Conservation (phyloP, 176 grass and related monocot genomes). For the Puccinellia tenuiflora region DNA sequence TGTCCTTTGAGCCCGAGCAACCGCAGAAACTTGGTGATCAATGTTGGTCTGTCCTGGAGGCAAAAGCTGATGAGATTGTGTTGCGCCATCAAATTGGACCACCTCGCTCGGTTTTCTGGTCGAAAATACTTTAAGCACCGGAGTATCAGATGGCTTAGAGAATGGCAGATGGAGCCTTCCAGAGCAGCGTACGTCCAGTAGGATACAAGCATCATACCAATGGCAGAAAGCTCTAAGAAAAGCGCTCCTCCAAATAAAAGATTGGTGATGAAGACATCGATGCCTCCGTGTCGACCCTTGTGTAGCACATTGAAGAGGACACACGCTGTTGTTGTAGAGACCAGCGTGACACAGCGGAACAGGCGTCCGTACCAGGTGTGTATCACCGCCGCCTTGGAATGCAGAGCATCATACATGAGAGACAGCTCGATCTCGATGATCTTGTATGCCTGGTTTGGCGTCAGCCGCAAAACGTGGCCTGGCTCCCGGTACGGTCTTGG, state of each 20-base stretch:
- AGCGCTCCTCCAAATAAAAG: conserved; percentile 26
- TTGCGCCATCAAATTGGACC: conserved; percentile 40
- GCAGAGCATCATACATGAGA: conserved; percentile 35
- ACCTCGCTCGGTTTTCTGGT: conserved; percentile 22
- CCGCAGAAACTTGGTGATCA: not conserved
- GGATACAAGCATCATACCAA: conserved; percentile 39
- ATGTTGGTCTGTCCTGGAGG: conserved; percentile 25
- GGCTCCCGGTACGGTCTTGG: conserved; percentile 30
- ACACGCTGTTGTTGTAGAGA: conserved; percentile 1
- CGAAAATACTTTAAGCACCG: conserved; percentile 17
- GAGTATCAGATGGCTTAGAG: conserved; percentile 7
- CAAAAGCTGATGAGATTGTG: conserved; percentile 42
- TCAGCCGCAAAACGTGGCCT: conserved; percentile 30
- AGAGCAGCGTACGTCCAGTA: conserved; percentile 37
- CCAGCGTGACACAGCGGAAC: conserved; percentile 26
- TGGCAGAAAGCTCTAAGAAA: conserved; percentile 32
- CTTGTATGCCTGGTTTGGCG: conserved; percentile 31
- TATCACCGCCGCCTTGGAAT: conserved; percentile 38
- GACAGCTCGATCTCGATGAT: conserved; percentile 42
- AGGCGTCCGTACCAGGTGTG: conserved; percentile 39
- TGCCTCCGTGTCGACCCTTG: not conserved
- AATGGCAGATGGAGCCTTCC: not conserved
- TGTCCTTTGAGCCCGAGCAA: conserved; percentile 34
- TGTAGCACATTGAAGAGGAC: conserved; percentile 29
- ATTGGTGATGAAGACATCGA: conserved; percentile 35